Evolutionary conservation across 306 rosid genomes (phyloP), one percentile per base, ranked within the genome.

Genomic region (Pyrus betulifolia): DNA sequence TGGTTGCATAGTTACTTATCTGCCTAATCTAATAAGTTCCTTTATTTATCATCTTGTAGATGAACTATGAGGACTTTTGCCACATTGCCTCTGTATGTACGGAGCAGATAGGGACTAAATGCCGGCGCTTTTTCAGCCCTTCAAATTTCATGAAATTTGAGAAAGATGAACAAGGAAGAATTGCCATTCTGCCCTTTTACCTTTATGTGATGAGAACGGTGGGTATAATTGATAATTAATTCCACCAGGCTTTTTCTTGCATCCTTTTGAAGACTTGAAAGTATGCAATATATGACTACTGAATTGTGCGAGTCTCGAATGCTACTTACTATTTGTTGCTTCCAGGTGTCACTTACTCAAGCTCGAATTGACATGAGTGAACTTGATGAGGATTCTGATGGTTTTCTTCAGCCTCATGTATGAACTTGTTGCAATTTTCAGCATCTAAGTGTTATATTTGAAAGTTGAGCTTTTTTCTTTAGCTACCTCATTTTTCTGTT

Each of bases 121-220:
- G 97, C 61, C 88, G 96, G 21, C 90, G 97, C 31, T 96, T 96
- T 85, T 96, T 96, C 82, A 96, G 99, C 84, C 99, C 99, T 81
- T 96, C 99, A 67, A 96, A 96, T 85, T 96, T 96, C 80, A 96
- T 96, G 99, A 96, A 96, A 85, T 96, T 96, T 86, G 99, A 96
- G 91, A 96, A 96, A 85, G 99, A 96, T 70, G 99, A 96, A 79
- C 93, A 87, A 44, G 99, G 99, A 85, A 92, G 99, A 89, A 96
- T 96, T 85, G 99, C 99, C 77, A 96, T 96, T 80, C 93, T 96
- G 74, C 99, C 99, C 45, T 96, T 96, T 79, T 96, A 96, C 89
- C 99, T 96, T 74, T 96, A 96, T 80, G 98, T 96, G 85, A 96
- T 96, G 99, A 90, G 99, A 40, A 96, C 99, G 79, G 99, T 96